Evolutionary conservation across 371 early-diverging fungal genomes (phyloP), one percentile per base, ranked within the genome.

Genomic region (Mucor indicus): DNA sequence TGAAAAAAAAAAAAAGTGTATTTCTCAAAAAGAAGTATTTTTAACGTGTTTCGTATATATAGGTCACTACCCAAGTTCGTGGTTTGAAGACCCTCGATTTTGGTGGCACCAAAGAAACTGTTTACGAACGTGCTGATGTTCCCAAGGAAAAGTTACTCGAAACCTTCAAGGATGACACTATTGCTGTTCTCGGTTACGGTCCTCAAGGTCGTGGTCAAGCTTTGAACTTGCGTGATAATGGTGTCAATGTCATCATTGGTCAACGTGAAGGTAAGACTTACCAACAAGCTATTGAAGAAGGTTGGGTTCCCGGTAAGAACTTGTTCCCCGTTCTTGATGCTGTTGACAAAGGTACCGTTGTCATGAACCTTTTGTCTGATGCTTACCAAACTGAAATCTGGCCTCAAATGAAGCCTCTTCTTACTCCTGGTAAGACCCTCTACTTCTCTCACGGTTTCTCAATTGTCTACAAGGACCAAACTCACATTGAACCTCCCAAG

Each of bases 391-490:
- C 83, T 75, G 89, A 88, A 48, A 81, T 87, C 60, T 98, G 98
- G 98, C 81, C 87, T 62, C 67, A 84, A 55, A 80, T 98, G 79
- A 86, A 88, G 79, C 88, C 89, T 46, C 82, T 85, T 65, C 64
- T 98, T 50, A 95, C 94, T 60, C 90, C 91, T 58, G 98, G 95
- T 66, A 98, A 98, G 87, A 96, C 96, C 23, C 88, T 98, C 46
- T 95, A 93, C 83, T 98, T 98, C 77, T 91, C 92, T 48, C 96
- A 98, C 80, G 98, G 98, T 55, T 98, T 98, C 79, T 89, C 90
- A 52, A 85, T 98, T 48, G 90, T 95, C 55, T 98, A 87, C 81
- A 79, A 90, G 56, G 88, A 94, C 50, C 89, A 94, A 67, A 98
- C 98, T 48, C 71, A 90, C 47, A 89, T 98, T 53, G 73, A 89